phyloP scores from a whole-genome alignment of 2,329 filamentous ascomycete species.

The Epichloe uncinata region DNA sequence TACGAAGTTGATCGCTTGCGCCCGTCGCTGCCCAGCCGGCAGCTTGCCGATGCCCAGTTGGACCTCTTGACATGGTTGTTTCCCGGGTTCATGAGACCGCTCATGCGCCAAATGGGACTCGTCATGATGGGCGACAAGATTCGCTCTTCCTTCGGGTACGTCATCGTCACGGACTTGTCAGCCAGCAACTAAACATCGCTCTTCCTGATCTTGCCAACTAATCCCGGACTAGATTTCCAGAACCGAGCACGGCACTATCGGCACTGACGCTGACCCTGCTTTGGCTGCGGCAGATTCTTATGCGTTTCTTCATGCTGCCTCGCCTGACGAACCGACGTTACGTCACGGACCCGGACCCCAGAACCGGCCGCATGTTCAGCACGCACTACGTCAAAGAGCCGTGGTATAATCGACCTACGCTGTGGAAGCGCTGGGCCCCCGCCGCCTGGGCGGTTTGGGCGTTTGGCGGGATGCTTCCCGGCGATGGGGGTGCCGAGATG shows the following conservation, averaged over 20 bases:
- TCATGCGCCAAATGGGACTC: slow-evolving; percentile 37
- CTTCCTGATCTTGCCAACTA: not conserved
- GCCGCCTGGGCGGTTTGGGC: slow-evolving; percentile 33
- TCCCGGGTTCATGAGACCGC: slow-evolving; percentile 29
- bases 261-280: slow-evolving; percentile 34
- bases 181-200: too few relatives aligned
- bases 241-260: slow-evolving; percentile 25
- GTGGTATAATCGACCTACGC: slow-evolving; percentile 47
- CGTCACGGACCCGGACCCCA: slow-evolving; percentile 35
- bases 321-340: slow-evolving; percentile 29
- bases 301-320: slow-evolving; percentile 48
- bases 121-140: slow-evolving; percentile 52
- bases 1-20: slow-evolving; percentile 51
- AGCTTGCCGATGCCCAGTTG: slow-evolving; percentile 45
- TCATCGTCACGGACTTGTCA: not conserved
- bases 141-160: slow-evolving; percentile 51
- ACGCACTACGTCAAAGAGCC: slow-evolving; percentile 46
- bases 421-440: slow-evolving; percentile 50
- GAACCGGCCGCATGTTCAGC: slow-evolving; percentile 37
- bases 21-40: slow-evolving; percentile 33
- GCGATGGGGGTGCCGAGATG: slow-evolving; percentile 22
- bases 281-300: slow-evolving; percentile 35
- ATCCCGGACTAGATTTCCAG: slow-evolving; percentile 24
- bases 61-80: slow-evolving; percentile 45
- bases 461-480: slow-evolving; percentile 32